Conservation (phyloP, 1,139 yeast species). For the Arxiozyma telluris region DNA sequence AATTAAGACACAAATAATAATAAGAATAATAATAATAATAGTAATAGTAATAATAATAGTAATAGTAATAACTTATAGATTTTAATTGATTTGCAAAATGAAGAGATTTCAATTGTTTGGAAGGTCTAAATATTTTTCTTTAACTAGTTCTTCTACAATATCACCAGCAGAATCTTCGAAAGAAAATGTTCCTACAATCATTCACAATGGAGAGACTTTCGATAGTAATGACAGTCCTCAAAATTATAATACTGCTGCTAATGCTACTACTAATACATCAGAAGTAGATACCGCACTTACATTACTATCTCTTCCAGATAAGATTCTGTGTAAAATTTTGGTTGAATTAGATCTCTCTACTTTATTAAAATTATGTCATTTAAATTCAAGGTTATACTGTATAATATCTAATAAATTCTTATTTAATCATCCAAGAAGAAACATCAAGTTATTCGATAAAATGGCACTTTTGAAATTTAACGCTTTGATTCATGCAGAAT, state of each 20-base stretch:
- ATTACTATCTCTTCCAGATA: conserved; percentile 11
- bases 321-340: conserved; percentile 17
- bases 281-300: neutral
- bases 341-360: conserved; percentile 17
- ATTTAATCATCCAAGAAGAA: conserved; percentile 10
- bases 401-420: conserved; percentile 21
- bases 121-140: neutral
- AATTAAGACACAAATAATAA: no score
- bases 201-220: neutral
- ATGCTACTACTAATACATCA: neutral
- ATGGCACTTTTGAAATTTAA: conserved; percentile 24
- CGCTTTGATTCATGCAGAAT: conserved; percentile 26
- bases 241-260: neutral
- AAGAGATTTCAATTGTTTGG: neutral
- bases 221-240: neutral
- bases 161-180: neutral
- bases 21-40: no score
- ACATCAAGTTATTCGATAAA: conserved; percentile 20
- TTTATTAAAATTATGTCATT: conserved; percentile 18
- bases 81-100: neutral
- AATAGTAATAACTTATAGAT: neutral
- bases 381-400: conserved; percentile 20
- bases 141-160: neutral
- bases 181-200: neutral
- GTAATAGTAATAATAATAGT: no score